Conservation (phyloP, 2,329 filamentous ascomycete species). For the Macrophomina tecta region DNA sequence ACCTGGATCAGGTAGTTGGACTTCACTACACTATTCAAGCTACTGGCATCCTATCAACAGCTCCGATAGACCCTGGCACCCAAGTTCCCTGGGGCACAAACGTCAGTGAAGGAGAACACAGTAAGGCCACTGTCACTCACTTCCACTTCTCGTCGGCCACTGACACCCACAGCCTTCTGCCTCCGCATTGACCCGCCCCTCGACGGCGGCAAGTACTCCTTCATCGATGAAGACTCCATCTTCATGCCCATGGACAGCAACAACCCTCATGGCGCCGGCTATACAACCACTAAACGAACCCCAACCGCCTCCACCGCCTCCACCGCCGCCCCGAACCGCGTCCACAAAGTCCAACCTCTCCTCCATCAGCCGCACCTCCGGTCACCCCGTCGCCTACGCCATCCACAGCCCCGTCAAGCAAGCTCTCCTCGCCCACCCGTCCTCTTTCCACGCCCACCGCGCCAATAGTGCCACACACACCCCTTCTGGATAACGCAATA, state of each 20-base stretch:
- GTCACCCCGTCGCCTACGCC: conserved; percentile 59
- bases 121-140: neutral
- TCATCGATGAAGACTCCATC: conserved; percentile 39
- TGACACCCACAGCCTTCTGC: conserved; percentile 40
- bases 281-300: conserved; percentile 22
- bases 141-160: too few species aligned
- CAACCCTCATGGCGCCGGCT: conserved; percentile 18
- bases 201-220: conserved; percentile 45
- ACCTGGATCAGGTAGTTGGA: conserved; percentile 31
- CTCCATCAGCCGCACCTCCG: conserved; percentile 55
- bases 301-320: conserved; percentile 28
- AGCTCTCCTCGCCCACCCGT: conserved; percentile 35
- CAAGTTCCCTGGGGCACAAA: conserved; percentile 31
- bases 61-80: conserved; percentile 27
- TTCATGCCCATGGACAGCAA: conserved; percentile 31
- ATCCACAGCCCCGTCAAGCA: conserved; percentile 47
- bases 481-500: conserved; percentile 38
- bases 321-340: conserved; percentile 39
- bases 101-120: conserved; percentile 31
- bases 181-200: conserved; percentile 53
- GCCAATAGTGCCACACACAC: conserved; percentile 35
- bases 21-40: conserved; percentile 32
- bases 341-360: conserved; percentile 56
- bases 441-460: conserved; percentile 35
- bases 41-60: conserved; percentile 32